Conservation (phyloP, 2,329 filamentous ascomycete species). For the Aspergillus ochraceus region DNA sequence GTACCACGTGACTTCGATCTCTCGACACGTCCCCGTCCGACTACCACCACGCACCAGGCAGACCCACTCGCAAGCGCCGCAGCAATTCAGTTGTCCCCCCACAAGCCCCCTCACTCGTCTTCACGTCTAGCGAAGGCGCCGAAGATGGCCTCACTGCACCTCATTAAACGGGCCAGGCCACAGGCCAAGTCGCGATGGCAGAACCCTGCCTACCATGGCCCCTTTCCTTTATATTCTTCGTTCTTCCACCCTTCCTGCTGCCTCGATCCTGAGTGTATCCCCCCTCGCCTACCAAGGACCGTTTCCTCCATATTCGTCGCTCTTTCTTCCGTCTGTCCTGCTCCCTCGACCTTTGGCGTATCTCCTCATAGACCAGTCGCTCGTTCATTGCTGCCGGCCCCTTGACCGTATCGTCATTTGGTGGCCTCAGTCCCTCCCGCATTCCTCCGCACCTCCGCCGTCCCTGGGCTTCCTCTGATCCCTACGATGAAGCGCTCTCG, state of each 20-base stretch:
- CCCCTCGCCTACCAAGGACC: neutral
- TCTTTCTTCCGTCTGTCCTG: too few species aligned
- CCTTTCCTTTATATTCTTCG: too few species aligned
- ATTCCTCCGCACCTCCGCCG: neutral
- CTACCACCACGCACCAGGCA: neutral
- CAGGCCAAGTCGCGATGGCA: neutral
- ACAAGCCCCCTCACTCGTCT: neutral
- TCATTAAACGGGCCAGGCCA: neutral
- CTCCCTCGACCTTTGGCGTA: too few species aligned
- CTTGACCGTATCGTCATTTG: too few species aligned
- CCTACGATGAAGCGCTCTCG: neutral
- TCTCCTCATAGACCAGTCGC: too few species aligned
- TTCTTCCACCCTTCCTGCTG: too few species aligned
- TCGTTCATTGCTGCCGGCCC: too few species aligned
- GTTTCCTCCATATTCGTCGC: neutral
- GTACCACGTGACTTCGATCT: slow-evolving; percentile 4
- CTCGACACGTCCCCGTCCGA: neutral
- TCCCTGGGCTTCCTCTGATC: neutral
- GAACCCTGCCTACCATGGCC: too few species aligned
- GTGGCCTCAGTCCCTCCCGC: too few species aligned
- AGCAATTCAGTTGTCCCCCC: neutral
- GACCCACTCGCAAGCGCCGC: neutral
- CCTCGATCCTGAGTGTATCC: too few species aligned
- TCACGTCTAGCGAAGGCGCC: neutral
- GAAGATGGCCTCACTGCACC: neutral